A percentile compares a stretch with the other conserved stretches of the same genome.
These are phyloP conservation scores for Artemisia annua DNA, from an alignment of 129 eudicot genomes.

Conservation along the genomic window DNA sequence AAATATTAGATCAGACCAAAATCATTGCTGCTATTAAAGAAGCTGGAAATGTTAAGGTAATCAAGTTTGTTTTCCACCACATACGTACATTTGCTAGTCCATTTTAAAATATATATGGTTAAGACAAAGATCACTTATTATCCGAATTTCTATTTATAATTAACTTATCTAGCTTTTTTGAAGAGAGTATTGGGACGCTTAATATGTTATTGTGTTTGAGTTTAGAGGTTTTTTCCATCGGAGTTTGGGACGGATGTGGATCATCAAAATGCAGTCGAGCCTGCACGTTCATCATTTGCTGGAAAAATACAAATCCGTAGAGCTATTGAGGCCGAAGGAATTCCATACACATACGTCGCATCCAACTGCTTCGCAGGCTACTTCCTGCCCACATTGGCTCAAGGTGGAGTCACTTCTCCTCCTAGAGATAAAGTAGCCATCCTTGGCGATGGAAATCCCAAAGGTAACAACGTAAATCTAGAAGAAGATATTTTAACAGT, in stretches of 20 bases:
- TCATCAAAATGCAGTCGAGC: constrained; percentile 56
- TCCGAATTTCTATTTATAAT: background rate
- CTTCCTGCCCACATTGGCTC: constrained; percentile 53
- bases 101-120: too few relatives aligned
- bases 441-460: constrained; percentile 66
- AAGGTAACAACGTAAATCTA: constrained; percentile 38
- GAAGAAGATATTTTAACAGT: background rate
- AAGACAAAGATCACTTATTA: too few relatives aligned
- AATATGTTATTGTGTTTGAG: background rate
- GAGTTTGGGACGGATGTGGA: constrained; percentile 82
- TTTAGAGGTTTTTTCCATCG: constrained; percentile 77
- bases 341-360: constrained; percentile 61
- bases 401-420: constrained; percentile 58
- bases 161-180: too few relatives aligned
- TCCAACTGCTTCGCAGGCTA: constrained; percentile 64
- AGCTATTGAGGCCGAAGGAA: constrained; percentile 59
- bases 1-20: too few relatives aligned
- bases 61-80: too few relatives aligned
- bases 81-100: too few relatives aligned
- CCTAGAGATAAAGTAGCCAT: constrained; percentile 71
- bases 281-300: constrained; percentile 50
- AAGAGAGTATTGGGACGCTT: too few relatives aligned
- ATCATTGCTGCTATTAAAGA: too few relatives aligned
- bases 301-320: constrained; percentile 55
- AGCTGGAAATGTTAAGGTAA: too few relatives aligned